Percentiles rank a stretch among this genome's conserved stretches.
Evolutionary conservation across 176 grass and related monocot genomes (phyloP).

Genomic region (Dendrocalamus sinicus): DNA sequence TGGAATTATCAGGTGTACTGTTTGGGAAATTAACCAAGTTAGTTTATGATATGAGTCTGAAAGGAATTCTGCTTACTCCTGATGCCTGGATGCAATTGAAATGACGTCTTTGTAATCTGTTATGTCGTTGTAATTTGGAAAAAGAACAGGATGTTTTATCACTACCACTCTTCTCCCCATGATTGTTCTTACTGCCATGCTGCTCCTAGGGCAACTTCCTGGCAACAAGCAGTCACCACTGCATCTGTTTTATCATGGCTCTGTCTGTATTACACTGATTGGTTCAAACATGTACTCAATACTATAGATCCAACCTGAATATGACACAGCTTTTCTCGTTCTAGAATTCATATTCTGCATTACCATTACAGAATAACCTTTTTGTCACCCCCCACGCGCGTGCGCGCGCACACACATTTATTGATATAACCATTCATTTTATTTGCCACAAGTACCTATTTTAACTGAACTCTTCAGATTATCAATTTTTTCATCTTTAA

Average conservation of each 20-base stretch:
- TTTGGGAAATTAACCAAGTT: constrained; percentile 6
- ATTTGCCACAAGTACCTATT: not conserved
- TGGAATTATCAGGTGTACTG: constrained; percentile 4
- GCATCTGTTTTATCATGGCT: constrained; percentile 26
- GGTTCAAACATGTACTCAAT: constrained; percentile 15
- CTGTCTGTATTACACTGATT: constrained; percentile 11
- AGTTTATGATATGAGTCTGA: constrained; percentile 9
- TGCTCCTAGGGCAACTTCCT: not conserved
- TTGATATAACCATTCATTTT: too few species aligned
- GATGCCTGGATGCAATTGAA: constrained; percentile 30
- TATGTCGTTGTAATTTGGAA: constrained; percentile 10
- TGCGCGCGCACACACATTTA: not conserved
- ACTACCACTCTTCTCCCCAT: constrained; percentile 9
- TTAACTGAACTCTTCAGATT: not conserved
- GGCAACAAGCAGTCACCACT: not conserved
- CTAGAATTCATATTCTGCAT: constrained; percentile 19
- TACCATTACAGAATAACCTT: not conserved
- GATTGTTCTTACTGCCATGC: constrained; percentile 30
- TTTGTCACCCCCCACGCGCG: not conserved
- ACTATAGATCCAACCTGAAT: constrained; percentile 5
- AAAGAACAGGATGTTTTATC: not conserved
- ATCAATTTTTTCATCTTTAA: constrained; percentile 21
- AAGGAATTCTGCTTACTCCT: constrained; percentile 5
- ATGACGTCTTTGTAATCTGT: constrained; percentile 2
- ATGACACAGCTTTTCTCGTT: not conserved